Percentiles rank a stretch among this genome's conserved stretches.
These are phyloP conservation scores for Penicillium occitanis DNA, from an alignment of 2,329 filamentous ascomycete species.

Conservation along the genomic window DNA sequence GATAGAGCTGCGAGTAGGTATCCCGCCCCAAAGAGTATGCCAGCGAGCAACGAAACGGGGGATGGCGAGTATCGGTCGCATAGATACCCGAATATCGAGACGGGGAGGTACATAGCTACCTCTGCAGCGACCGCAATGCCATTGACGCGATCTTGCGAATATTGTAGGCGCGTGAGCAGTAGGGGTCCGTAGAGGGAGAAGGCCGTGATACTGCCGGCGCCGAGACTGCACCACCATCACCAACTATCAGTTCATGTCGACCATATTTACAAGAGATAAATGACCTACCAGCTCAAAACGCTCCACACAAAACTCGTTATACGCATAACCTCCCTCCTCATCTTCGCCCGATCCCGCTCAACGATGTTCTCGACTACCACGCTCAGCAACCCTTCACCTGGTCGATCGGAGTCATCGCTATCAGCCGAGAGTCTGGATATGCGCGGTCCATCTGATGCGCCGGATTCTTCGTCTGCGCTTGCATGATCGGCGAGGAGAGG, in stretches of 20 bases:
- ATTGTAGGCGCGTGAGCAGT: constrained; percentile 81
- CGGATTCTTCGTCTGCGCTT: constrained; percentile 21
- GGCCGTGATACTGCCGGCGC: constrained; percentile 86
- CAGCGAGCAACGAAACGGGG: constrained; percentile 71
- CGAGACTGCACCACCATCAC: constrained; percentile 53
- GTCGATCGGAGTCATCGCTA: constrained; percentile 35
- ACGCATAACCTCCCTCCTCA: constrained; percentile 55
- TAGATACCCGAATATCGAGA: constrained; percentile 82
- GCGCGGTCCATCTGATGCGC: constrained; percentile 24
- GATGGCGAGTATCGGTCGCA: constrained; percentile 86
- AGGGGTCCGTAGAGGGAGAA: constrained; percentile 93
- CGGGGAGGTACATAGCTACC: constrained; percentile 86
- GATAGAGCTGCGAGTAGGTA: constrained; percentile 81
- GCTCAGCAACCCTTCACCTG: constrained; percentile 53
- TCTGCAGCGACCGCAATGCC: constrained; percentile 83
- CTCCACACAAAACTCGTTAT: constrained; percentile 61
- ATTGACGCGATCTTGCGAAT: constrained; percentile 91
- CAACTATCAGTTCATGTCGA: not conserved
- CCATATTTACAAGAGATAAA: not conserved
- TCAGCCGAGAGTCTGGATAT: constrained; percentile 21
- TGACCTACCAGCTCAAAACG: constrained; percentile 56
- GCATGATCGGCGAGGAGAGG: constrained; percentile 30
- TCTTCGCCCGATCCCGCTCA: constrained; percentile 55
- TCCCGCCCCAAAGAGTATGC: constrained; percentile 71
- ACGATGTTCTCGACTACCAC: constrained; percentile 62